A percentile compares a stretch with the other conserved stretches of the same genome.
These are phyloP conservation scores for Aspergillus bombycis DNA, from an alignment of 2,329 filamentous ascomycete species.

Conservation along the genomic window DNA sequence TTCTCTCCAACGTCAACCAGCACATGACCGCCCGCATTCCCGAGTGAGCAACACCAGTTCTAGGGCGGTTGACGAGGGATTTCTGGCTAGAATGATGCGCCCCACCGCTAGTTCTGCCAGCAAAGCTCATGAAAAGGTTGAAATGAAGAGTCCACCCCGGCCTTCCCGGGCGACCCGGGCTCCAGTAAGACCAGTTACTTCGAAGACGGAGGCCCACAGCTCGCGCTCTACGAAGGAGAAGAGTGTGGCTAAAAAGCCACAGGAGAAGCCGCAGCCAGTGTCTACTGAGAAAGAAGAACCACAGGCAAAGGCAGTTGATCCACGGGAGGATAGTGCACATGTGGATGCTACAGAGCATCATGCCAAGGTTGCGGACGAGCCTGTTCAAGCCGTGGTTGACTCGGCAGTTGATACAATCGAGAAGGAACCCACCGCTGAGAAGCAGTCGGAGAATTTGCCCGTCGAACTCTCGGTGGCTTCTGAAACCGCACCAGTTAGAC, in stretches of 20 bases:
- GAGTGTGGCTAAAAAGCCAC: slow-evolving; percentile 8
- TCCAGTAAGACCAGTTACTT: slow-evolving; percentile 25
- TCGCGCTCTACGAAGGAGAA: slow-evolving; percentile 27
- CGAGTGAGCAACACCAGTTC: slow-evolving; percentile 42
- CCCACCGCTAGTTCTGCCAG: slow-evolving; percentile 55
- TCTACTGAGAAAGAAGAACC: slow-evolving; percentile 4
- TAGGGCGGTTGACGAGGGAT: slow-evolving; percentile 49
- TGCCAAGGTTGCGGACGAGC: slow-evolving; percentile 1
- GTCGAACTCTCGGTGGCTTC: neutral
- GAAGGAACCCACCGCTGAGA: slow-evolving; percentile 7
- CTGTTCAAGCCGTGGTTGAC: slow-evolving; percentile 6
- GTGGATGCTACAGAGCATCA: slow-evolving; percentile 9
- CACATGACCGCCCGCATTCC: slow-evolving; percentile 43
- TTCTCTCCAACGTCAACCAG: slow-evolving; percentile 33
- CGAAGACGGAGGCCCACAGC: slow-evolving; percentile 27
- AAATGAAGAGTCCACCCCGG: slow-evolving; percentile 44
- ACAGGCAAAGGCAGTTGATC: slow-evolving; percentile 1
- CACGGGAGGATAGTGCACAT: slow-evolving; percentile 6
- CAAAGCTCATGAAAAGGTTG: slow-evolving; percentile 52
- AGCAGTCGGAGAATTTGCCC: neutral
- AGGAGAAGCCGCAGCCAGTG: slow-evolving; percentile 10
- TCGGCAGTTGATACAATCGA: neutral
- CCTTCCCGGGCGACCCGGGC: slow-evolving; percentile 25
- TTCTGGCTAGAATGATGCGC: slow-evolving; percentile 56
- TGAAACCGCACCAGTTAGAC: neutral